Conservation (phyloP, 2,329 filamentous ascomycete species). For the Aspergillus texensis region DNA sequence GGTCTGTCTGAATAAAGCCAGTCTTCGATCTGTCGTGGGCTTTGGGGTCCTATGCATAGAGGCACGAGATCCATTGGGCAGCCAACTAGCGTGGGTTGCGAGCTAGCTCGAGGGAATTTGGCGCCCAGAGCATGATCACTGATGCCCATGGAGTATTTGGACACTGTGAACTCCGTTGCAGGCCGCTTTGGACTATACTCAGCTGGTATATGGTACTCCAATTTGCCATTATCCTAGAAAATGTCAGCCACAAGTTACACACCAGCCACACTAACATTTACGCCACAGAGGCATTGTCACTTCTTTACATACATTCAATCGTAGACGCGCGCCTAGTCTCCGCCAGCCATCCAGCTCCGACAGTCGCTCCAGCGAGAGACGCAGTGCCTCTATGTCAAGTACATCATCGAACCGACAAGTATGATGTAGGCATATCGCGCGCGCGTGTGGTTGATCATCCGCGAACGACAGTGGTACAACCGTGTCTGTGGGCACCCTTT, state of each 20-base stretch:
- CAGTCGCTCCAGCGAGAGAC: slow-evolving; percentile 38
- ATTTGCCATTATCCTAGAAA: slow-evolving; percentile 24
- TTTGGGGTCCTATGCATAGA: slow-evolving; percentile 7
- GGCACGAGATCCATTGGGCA: background rate
- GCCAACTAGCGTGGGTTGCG: slow-evolving; percentile 32
- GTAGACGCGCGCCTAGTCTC: slow-evolving; percentile 48
- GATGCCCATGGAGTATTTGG: slow-evolving; percentile 38
- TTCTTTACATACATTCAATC: slow-evolving; percentile 34
- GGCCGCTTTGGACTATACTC: slow-evolving; percentile 41
- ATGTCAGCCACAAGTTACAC: background rate
- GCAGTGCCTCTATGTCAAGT: slow-evolving; percentile 45
- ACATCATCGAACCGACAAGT: slow-evolving; percentile 49
- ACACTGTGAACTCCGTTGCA: slow-evolving; percentile 45
- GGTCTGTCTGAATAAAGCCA: slow-evolving; percentile 49
- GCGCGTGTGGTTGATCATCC: background rate
- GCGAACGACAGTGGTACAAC: background rate
- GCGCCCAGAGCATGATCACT: slow-evolving; percentile 46
- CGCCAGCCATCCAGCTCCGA: slow-evolving; percentile 48
- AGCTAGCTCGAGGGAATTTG: slow-evolving; percentile 40
- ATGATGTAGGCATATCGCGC: background rate
- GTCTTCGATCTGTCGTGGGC: slow-evolving; percentile 38
- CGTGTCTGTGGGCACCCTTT: background rate
- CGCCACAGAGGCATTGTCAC: background rate
- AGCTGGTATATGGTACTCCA: slow-evolving; percentile 48
- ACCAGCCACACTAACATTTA: background rate